Conservation (phyloP, 176 grass and related monocot genomes). For the Alloteropsis semialata region DNA sequence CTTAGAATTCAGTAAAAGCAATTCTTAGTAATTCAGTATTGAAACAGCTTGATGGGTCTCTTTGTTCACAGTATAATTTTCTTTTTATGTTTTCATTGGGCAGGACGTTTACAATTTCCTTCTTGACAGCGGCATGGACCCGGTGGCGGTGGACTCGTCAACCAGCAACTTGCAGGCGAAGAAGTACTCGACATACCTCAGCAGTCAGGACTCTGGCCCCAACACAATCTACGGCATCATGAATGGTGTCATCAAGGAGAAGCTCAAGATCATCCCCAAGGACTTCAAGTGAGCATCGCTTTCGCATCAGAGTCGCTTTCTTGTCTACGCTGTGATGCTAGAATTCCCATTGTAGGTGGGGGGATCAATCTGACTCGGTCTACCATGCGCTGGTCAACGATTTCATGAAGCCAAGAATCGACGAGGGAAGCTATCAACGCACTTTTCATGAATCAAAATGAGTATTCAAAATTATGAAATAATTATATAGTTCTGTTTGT, state of each 20-base stretch:
- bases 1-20: too few relatives aligned
- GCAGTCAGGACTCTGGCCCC: slow-evolving; percentile 21
- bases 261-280: slow-evolving; percentile 79
- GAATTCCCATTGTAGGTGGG: neutral
- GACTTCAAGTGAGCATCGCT: slow-evolving; percentile 16
- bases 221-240: slow-evolving; percentile 47
- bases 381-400: slow-evolving; percentile 60
- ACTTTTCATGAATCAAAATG: neutral
- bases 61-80: neutral
- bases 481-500: neutral
- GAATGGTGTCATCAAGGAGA: slow-evolving; percentile 76
- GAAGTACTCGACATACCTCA: slow-evolving; percentile 57
- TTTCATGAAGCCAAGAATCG: slow-evolving; percentile 85
- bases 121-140: slow-evolving; percentile 62
- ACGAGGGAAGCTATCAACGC: slow-evolving; percentile 30
- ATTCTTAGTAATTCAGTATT: neutral
- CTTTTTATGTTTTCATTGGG: neutral
- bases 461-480: neutral
- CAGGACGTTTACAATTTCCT: slow-evolving; percentile 88
- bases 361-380: slow-evolving; percentile 23
- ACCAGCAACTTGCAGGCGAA: neutral
- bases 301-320: neutral
- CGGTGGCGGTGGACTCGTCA: neutral
- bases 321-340: neutral
- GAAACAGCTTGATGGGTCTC: neutral